Percentiles rank a stretch among this genome's conserved stretches.
phyloP scores from a whole-genome alignment of 345 rosid species.

The Melaleuca quinquenervia region DNA sequence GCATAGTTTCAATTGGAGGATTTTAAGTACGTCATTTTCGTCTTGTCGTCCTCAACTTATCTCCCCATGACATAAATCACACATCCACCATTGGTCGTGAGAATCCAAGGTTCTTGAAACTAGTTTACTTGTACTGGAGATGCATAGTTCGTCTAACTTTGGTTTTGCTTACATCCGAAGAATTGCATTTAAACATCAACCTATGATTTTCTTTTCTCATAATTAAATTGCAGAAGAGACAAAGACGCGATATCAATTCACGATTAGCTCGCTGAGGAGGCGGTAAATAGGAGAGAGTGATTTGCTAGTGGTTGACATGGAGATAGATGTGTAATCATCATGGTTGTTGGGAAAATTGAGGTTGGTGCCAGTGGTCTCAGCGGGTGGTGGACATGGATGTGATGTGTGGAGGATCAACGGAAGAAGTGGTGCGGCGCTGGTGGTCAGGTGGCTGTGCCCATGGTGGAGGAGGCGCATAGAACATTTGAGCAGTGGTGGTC shows the following conservation, averaged over 20 bases:
- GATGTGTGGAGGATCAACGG: not conserved
- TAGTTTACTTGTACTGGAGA: not conserved
- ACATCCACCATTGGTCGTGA: not conserved
- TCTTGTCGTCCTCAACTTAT: not conserved
- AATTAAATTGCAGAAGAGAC: not conserved
- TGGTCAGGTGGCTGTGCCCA: not conserved
- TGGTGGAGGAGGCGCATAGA: not conserved
- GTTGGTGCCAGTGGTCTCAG: not conserved
- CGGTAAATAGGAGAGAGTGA: not conserved
- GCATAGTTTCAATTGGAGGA: not conserved
- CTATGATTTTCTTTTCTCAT: not conserved
- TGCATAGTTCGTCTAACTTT: not conserved
- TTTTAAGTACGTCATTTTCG: not conserved
- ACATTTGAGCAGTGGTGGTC: fast-evolving
- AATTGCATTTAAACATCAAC: not conserved
- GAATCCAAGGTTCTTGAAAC: not conserved
- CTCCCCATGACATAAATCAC: not conserved
- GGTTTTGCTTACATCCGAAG: not conserved
- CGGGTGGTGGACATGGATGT: not conserved
- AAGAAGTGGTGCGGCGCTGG: not conserved
- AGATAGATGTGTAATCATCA: not conserved
- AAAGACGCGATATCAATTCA: not conserved
- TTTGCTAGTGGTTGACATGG: not conserved
- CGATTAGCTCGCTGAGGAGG: not conserved
- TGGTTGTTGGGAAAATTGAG: not conserved